Conservation (phyloP, 164 flowering plant genomes). For the Platanus orientalis region DNA sequence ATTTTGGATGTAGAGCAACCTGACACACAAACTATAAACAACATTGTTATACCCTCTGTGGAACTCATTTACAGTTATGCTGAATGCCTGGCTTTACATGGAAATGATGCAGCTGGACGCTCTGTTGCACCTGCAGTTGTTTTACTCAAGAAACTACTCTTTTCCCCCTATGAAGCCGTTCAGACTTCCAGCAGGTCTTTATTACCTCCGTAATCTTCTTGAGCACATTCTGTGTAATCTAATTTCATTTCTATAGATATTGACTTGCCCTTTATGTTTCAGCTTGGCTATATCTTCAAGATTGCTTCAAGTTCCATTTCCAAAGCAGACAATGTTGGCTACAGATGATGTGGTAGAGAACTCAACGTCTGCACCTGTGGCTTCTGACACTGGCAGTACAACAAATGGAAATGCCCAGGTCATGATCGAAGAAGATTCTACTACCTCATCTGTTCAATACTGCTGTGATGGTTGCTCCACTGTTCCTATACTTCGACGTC, state of each 20-base stretch:
- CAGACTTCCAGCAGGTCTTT: conserved; percentile 93
- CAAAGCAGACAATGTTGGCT: conserved; percentile 89
- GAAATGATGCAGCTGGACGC: conserved; percentile 42
- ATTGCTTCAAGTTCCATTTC: conserved; percentile 98
- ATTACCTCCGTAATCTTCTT: neutral
- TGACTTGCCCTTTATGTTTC: conserved; percentile 22
- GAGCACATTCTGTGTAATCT: neutral
- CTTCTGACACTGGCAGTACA: conserved; percentile 36
- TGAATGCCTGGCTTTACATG: conserved; percentile 84
- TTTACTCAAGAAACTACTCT: conserved; percentile 71
- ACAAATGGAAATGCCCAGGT: conserved; percentile 65
- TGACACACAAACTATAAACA: conserved; percentile 91
- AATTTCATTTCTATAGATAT: conserved; percentile 4
- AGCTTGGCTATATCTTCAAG: conserved; percentile 99
- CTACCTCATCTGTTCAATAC: conserved; percentile 92
- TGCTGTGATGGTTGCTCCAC: conserved; percentile 99
- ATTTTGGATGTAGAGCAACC: conserved; percentile 92
- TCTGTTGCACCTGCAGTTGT: conserved; percentile 91
- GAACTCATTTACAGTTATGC: conserved; percentile 96
- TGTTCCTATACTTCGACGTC: conserved; percentile 86
- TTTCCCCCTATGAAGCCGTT: conserved; percentile 83
- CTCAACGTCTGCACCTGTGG: conserved; percentile 35
- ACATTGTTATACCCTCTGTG: conserved; percentile 83
- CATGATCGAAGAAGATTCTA: conserved; percentile 90
- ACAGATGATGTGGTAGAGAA: conserved; percentile 75